Base-by-base conservation (phyloP, 495 filamentous ascomycete species). In the Penicillium argentinense region DNA sequence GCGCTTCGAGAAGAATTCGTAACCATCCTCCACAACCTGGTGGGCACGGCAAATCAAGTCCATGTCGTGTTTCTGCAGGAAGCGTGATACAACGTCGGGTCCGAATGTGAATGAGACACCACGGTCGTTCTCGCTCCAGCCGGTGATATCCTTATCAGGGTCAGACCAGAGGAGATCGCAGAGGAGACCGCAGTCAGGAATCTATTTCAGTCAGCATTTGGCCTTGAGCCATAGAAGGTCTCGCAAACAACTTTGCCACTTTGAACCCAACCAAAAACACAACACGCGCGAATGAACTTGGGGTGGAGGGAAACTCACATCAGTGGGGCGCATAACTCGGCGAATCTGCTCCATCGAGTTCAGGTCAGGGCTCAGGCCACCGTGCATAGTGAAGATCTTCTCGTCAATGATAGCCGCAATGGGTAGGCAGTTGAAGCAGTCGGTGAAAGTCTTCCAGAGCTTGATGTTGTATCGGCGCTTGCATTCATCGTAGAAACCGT, bases 381-480 rank as follows among this genome's bases (percentile, higher is more conserved):
- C 93, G 71, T 98, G 93, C 93, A 98, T 98, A 51, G 93, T 98
- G 81, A 98, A 97, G 60, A 98, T 98, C 86, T 98, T 98, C 80
- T 98, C 93, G 65, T 98, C 93, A 60, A 98, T 98, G 69, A 98
- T 98, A 45, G 93, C 93, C n/a, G 93, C 93, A 69, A 98, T 98
- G 23, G 93, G 93, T 63, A 98, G 69, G 77, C 93, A 98, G 78
- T 98, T 98, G 82, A 98, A 98, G 82, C 93, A 98, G 62, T 98
- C 93, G 27, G 93, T 98, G 66, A 98, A 98, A 5, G 93, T 98
- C 80, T 98, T 98, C 93, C 93, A 98, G 53, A 98, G 84, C 82
- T 98, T 98, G 77, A 98, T 98, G 77, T 98, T 98, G 74, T 98
- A 98, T 49, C 93, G 80, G 53, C 93, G 85, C 79, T 98, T 98